Evolutionary conservation across 805 yeast genomes (phyloP), one percentile per base, ranked within the genome.

Genomic region (Suhomyces pyralidae): DNA sequence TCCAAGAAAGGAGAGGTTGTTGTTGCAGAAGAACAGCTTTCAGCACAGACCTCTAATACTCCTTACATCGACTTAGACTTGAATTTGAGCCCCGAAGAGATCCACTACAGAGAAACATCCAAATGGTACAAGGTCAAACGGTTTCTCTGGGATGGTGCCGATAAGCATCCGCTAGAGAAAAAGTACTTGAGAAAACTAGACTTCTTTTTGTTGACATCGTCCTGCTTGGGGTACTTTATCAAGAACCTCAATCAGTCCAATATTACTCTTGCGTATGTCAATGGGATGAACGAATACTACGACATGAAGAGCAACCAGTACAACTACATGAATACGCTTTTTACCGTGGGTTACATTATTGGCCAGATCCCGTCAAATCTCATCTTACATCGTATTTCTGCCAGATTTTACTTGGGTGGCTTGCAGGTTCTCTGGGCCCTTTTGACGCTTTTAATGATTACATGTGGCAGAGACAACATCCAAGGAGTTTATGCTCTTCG

Each of bases 151-250:
- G 77, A 73, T 55, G 71, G 72, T 3, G 58, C 64, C 1, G 77
- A 66, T 24, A 70, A 68, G 54, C 74, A 71, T 53, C 74, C 74
- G 6, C 61, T 59, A 36, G 77, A 73, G 53, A 68, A 65, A 55
- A 59, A 52, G 45, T 71, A 69, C 51, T 58, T 73, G 55, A 20
- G 63, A 47, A 73, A 73, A 53, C 58, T 73, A 49, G 77, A 73
- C 53, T 55, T 46, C 56, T 66, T 59, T 67, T 61, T 63, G 63
- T 60, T 61, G 62, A 60, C 46, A 63, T 58, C 60, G 57, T 74
- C 86, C 0, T 79, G 83, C 64, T 66, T 83, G 53, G 83, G 82
- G 1, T 78, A 77, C 58, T 78, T 77, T 58, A 71, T 76, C 57
- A 78, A 78, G 61, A 74, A 70, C 30, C 64, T 78, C 56, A 72